phyloP scores from a whole-genome alignment of 116 monocot species.

The Phalaenopsis hybrid region DNA sequence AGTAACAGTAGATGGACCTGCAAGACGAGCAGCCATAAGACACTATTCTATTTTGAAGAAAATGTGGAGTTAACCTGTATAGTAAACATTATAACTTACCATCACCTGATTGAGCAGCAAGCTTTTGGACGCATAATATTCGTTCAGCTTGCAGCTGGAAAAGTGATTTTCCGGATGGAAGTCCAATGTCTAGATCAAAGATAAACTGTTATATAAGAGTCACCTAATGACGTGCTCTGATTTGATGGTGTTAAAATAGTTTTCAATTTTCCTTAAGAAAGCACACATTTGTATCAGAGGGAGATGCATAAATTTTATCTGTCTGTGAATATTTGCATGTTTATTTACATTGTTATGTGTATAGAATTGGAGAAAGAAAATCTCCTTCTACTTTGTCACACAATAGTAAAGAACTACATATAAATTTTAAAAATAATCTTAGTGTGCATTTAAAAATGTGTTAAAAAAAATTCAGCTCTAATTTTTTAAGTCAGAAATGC shows the following conservation, averaged over 20 bases:
- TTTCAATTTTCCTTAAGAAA: neutral
- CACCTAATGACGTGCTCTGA: neutral
- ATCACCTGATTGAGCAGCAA: conserved; percentile 81
- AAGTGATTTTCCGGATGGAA: conserved; percentile 94
- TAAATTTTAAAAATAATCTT: neutral
- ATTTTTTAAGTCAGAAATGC: neutral
- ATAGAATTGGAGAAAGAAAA: neutral
- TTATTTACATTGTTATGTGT: neutral
- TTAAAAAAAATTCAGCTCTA: neutral
- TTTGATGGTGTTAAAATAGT: neutral
- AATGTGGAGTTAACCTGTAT: neutral
- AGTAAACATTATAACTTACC: no score
- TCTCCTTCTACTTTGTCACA: neutral
- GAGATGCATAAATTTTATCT: neutral
- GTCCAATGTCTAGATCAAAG: conserved; percentile 68
- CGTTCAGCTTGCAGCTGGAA: conserved; percentile 98
- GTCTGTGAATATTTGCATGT: neutral
- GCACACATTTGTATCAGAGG: neutral
- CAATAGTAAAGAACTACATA: neutral
- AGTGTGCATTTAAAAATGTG: neutral
- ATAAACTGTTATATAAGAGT: conserved; percentile 3
- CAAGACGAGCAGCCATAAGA: conserved; percentile 4
- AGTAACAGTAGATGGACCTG: conserved; percentile 34
- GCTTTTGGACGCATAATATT: conserved; percentile 77
- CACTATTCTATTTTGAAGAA: neutral